Conservation (phyloP, 1,284 basidiomycete genomes). For the Trichosporon ovoides region DNA sequence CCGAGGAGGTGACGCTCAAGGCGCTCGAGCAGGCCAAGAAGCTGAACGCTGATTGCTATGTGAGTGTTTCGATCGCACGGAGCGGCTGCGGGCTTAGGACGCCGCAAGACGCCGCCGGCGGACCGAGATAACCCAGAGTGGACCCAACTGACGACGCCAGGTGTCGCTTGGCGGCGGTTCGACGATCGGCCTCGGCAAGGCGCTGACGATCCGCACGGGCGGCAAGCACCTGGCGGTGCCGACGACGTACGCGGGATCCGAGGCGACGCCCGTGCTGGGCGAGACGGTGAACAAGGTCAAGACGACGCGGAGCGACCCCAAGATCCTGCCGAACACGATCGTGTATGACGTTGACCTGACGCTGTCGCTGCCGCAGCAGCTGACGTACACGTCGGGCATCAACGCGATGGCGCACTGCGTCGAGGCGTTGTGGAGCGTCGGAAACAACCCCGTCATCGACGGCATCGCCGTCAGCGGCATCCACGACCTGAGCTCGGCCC, state of each 20-base stretch:
- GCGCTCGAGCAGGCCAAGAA: constrained; percentile 32
- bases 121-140: neutral
- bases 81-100: neutral
- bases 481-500: constrained; percentile 42
- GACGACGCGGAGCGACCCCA: constrained; percentile 50
- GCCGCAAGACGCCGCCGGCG: neutral
- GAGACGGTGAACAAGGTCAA: constrained; percentile 52
- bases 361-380: constrained; percentile 47
- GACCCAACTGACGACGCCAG: neutral
- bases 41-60: constrained; percentile 49
- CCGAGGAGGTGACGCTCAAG: constrained; percentile 49
- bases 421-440: constrained; percentile 50
- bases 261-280: constrained; percentile 52
- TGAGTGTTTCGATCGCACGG: constrained; percentile 25
- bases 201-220: constrained; percentile 49
- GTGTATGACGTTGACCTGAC: constrained; percentile 54
- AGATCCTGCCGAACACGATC: constrained; percentile 52
- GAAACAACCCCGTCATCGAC: constrained; percentile 51
- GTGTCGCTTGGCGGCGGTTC: constrained; percentile 50
- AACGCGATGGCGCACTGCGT: constrained; percentile 54
- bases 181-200: constrained; percentile 52
- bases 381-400: constrained; percentile 51
- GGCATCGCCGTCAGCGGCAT: constrained; percentile 51
- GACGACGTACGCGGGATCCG: constrained; percentile 53
- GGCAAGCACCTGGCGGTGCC: constrained; percentile 53